Conservation (phyloP, 225 moss, liverwort and hornwort genomes). For the Physcomitrium patens region DNA sequence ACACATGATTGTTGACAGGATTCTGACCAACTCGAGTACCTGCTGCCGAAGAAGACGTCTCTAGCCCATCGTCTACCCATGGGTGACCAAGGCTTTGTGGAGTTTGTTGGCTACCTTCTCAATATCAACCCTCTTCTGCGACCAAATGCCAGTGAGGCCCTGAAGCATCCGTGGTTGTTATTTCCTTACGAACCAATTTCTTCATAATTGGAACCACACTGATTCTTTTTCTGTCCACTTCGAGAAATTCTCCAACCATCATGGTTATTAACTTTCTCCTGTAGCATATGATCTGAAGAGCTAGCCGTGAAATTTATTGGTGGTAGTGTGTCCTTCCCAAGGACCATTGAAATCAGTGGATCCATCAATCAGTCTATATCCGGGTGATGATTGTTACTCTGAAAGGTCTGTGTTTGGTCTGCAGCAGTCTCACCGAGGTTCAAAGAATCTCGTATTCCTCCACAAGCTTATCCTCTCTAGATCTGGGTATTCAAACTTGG, state of each 20-base stretch:
- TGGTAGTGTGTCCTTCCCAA: not conserved
- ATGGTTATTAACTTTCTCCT: slow-evolving; percentile 9
- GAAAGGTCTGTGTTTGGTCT: not conserved
- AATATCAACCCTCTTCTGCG: slow-evolving; percentile 74
- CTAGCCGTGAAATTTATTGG: slow-evolving; percentile 19
- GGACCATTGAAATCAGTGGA: slow-evolving; percentile 14
- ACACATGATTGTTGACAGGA: slow-evolving; percentile 48
- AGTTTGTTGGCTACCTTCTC: slow-evolving; percentile 84
- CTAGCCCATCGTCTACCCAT: slow-evolving; percentile 87
- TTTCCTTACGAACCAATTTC: slow-evolving; percentile 96
- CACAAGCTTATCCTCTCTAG: not conserved
- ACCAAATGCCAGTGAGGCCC: slow-evolving; percentile 83
- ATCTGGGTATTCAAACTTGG: slow-evolving; percentile 5
- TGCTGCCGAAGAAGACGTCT: slow-evolving; percentile 90
- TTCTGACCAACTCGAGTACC: slow-evolving; percentile 81
- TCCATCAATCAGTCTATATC: slow-evolving; percentile 10
- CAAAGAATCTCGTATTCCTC: slow-evolving; percentile 1
- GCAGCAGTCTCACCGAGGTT: not conserved
- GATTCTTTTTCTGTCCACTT: not conserved
- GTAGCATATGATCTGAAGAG: slow-evolving; percentile 27
- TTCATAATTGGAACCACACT: slow-evolving; percentile 36
- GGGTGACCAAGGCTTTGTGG: slow-evolving; percentile 97
- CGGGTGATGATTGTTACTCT: slow-evolving; percentile 1
- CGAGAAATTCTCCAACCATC: not conserved
- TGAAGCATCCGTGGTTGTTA: slow-evolving; percentile 94